Evolutionary conservation across 1,284 basidiomycete genomes (phyloP).

Genomic region (Testicularia cyperi): DNA sequence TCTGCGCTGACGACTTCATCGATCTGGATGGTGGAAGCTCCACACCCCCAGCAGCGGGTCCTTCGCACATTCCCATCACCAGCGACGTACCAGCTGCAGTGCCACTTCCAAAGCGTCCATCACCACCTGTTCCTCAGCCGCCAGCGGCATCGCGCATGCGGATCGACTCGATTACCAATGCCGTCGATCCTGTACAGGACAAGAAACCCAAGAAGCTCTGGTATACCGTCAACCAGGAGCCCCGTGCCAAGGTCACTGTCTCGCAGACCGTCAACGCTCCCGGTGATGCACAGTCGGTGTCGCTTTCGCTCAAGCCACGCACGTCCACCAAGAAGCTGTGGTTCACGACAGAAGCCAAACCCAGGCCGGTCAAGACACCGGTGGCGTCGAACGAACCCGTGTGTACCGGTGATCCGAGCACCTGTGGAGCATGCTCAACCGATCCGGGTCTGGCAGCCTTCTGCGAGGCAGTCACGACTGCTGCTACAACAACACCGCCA

Average conservation of each 20-base stretch:
- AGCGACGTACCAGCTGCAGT: slow-evolving; percentile 16
- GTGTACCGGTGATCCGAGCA: slow-evolving; percentile 44
- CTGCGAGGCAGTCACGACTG: slow-evolving; percentile 38
- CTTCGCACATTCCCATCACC: slow-evolving; percentile 19
- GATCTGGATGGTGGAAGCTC: slow-evolving; percentile 6
- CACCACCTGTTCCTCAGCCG: not conserved
- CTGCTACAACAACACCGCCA: slow-evolving; percentile 3
- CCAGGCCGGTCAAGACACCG: not conserved
- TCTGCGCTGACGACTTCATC: slow-evolving; percentile 42
- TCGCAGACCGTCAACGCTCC: too few relatives aligned
- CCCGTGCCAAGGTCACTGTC: too few relatives aligned
- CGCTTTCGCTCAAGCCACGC: slow-evolving; percentile 6
- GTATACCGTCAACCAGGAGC: slow-evolving; percentile 18
- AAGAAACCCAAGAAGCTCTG: slow-evolving; percentile 21
- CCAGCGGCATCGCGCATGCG: slow-evolving; percentile 22
- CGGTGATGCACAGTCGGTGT: too few relatives aligned
- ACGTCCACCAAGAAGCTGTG: slow-evolving; percentile 25
- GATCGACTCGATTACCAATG: slow-evolving; percentile 31
- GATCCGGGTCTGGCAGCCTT: slow-evolving; percentile 45
- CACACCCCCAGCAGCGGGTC: slow-evolving; percentile 2
- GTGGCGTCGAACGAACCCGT: too few relatives aligned
- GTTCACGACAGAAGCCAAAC: slow-evolving; percentile 3
- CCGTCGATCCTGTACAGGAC: slow-evolving; percentile 12
- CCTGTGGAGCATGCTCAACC: slow-evolving; percentile 36
- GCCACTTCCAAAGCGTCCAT: slow-evolving; percentile 25